Conservation (phyloP, 306 rosid genomes). For the Medicago truncatula region MtrunA17r5.0-ANR NC_053049.1:42918501-42919000, state of each 20-base stretch:
- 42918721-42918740: background rate
- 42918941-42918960: too few species aligned
- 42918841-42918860: background rate
- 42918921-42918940: too few species aligned
- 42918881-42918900: too few species aligned
- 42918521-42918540: background rate
- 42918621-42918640: background rate
- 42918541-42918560: background rate
- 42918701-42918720: background rate
- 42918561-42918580: constrained; percentile 19
- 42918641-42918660: constrained; percentile 8
- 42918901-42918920: too few species aligned
- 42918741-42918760: background rate
- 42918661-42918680: background rate
- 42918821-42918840: background rate
- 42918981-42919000: too few species aligned
- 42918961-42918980: too few species aligned
- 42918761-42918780: background rate
- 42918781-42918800: background rate
- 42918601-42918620: background rate
- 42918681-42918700: background rate
- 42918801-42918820: background rate
- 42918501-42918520: background rate
- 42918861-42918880: too few species aligned
- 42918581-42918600: constrained; percentile 17